Percentiles rank a stretch among this genome's conserved stretches.
phyloP scores from a whole-genome alignment of 805 yeast species.

The Pichia heedii region DNA sequence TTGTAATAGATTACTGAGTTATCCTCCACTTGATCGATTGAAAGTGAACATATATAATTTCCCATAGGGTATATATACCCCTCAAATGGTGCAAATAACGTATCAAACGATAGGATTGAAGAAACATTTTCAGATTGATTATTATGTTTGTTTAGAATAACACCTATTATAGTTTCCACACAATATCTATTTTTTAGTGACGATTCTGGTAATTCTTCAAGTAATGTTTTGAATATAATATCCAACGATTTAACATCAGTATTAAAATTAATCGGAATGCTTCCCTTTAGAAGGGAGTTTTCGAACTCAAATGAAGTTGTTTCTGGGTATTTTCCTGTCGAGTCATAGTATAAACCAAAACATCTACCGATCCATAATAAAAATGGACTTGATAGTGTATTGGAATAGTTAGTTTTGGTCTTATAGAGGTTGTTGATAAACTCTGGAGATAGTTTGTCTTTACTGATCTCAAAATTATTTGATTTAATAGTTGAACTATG shows the following conservation, averaged over 20 bases:
- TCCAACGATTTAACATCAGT: constrained; percentile 19
- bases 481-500: neutral
- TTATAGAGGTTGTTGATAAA: constrained; percentile 16
- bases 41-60: constrained; percentile 27
- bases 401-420: constrained; percentile 9
- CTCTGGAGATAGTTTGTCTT: neutral
- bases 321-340: constrained; percentile 18
- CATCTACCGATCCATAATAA: constrained; percentile 26
- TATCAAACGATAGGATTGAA: constrained; percentile 20
- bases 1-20: constrained; percentile 8
- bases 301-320: constrained; percentile 16
- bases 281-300: constrained; percentile 7
- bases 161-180: constrained; percentile 35
- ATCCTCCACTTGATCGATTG: constrained; percentile 21
- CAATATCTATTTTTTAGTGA: constrained; percentile 18
- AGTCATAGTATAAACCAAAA: constrained; percentile 23
- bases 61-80: constrained; percentile 27
- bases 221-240: constrained; percentile 22
- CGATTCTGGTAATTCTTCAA: constrained; percentile 11
- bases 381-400: constrained; percentile 12
- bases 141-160: constrained; percentile 26
- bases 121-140: constrained; percentile 11
- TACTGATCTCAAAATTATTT: neutral
- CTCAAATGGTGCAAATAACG: constrained; percentile 12
- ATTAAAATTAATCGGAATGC: constrained; percentile 13